Conservation (phyloP, 768 basidiomycete species). For the Amanita subjunquillea region DNA sequence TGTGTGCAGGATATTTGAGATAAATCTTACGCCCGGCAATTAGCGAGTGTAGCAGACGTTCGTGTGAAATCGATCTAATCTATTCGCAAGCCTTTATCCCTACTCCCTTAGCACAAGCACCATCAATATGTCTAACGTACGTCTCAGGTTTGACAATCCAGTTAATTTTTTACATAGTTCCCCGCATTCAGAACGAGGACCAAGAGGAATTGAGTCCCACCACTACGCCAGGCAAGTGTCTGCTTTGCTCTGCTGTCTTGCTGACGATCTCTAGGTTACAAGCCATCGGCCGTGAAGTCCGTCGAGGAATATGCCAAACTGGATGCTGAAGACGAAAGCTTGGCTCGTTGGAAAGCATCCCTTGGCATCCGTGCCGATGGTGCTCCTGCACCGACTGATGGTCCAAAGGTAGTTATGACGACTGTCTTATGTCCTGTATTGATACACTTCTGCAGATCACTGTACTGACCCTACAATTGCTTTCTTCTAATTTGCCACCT, state of each 20-base stretch:
- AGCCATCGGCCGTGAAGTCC: constrained; percentile 54
- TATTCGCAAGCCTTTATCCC: constrained; percentile 9
- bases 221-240: constrained; percentile 49
- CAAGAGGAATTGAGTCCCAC: constrained; percentile 62
- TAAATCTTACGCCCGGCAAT: constrained; percentile 25
- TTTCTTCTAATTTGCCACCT: constrained; percentile 56
- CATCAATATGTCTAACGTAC: constrained; percentile 42
- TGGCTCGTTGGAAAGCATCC: constrained; percentile 93
- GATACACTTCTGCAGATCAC: constrained; percentile 43
- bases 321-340: constrained; percentile 86
- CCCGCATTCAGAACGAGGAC: constrained; percentile 39
- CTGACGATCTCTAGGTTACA: constrained; percentile 49
- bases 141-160: constrained; percentile 9
- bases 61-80: constrained; percentile 67
- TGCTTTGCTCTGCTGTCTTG: neutral
- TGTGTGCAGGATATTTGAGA: neutral
- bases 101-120: constrained; percentile 8
- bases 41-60: constrained; percentile 24
- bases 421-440: constrained; percentile 2
- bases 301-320: constrained; percentile 78
- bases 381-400: constrained; percentile 23
- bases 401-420: constrained; percentile 50
- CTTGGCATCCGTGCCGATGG: constrained; percentile 68
- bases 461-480: constrained; percentile 68
- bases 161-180: constrained; percentile 4